phyloP scores from a whole-genome alignment of 306 rosid species.

The Malus sylvestris region DNA sequence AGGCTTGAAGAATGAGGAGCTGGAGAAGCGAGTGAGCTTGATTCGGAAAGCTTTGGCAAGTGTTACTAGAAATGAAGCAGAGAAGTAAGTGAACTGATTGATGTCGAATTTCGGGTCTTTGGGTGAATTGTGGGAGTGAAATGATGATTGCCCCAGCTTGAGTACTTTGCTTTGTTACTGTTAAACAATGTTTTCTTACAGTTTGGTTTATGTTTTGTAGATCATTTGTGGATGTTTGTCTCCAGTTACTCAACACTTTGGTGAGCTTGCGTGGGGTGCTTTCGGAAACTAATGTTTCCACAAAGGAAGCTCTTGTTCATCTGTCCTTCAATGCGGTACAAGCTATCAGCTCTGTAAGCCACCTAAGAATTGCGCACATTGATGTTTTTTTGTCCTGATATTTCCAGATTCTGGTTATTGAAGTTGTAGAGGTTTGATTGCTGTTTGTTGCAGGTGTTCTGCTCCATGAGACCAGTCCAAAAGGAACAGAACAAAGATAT shows the following conservation, averaged over 20 bases:
- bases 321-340: conserved; percentile 39
- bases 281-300: conserved; percentile 20
- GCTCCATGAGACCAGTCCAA: conserved; percentile 38
- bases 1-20: conserved; percentile 17
- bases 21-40: conserved; percentile 24
- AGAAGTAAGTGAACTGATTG: conserved; percentile 58
- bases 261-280: conserved; percentile 40
- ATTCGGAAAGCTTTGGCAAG: conserved; percentile 41
- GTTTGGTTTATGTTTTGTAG: conserved; percentile 44
- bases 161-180: not conserved
- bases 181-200: not conserved
- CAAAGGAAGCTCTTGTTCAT: conserved; percentile 43
- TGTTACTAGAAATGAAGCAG: conserved; percentile 46
- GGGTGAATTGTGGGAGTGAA: not conserved
- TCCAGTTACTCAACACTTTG: conserved; percentile 33
- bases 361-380: not conserved
- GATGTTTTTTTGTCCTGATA: not conserved
- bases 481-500: conserved; percentile 43
- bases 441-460: conserved; percentile 44
- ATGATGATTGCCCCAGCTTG: conserved; percentile 9
- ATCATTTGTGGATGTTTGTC: conserved; percentile 59
- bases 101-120: conserved; percentile 14
- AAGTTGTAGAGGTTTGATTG: not conserved
- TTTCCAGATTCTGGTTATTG: not conserved
- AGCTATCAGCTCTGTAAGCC: conserved; percentile 61